A percentile compares a stretch with the other conserved stretches of the same genome.
These are phyloP conservation scores for Trichoderma orchidacearum DNA, from an alignment of 495 filamentous ascomycete species.

Conservation along the genomic window DNA sequence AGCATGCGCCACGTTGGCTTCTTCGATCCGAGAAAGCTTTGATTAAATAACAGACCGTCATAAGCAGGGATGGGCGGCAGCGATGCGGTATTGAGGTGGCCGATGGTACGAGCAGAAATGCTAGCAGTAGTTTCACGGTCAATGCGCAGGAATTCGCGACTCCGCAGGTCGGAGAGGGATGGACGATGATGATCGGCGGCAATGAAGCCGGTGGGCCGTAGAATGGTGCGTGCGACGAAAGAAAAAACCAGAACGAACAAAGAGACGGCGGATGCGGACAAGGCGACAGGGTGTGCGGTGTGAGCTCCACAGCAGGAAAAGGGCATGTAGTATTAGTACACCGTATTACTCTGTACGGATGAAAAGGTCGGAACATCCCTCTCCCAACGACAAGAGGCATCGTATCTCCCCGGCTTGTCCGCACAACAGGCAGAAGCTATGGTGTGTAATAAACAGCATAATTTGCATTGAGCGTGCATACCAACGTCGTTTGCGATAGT, in stretches of 20 bases:
- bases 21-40: background rate
- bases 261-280: background rate
- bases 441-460: background rate
- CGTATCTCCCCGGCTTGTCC: background rate
- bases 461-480: no score
- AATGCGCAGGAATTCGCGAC: background rate
- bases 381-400: background rate
- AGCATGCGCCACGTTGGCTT: background rate
- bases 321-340: background rate
- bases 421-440: conserved; percentile 4
- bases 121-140: background rate
- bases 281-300: background rate
- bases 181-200: background rate
- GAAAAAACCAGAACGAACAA: background rate
- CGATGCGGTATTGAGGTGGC: background rate
- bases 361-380: background rate
- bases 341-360: background rate
- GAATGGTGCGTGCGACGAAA: background rate
- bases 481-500: background rate
- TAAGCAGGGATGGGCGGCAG: background rate
- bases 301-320: background rate
- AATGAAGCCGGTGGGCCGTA: background rate
- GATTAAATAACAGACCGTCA: background rate
- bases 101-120: background rate
- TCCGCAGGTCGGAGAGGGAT: background rate